A percentile compares a stretch with the other conserved stretches of the same genome.
phyloP scores from a whole-genome alignment of 1,284 basidiomycete genomes.

The Sporisorium scitamineum region DNA sequence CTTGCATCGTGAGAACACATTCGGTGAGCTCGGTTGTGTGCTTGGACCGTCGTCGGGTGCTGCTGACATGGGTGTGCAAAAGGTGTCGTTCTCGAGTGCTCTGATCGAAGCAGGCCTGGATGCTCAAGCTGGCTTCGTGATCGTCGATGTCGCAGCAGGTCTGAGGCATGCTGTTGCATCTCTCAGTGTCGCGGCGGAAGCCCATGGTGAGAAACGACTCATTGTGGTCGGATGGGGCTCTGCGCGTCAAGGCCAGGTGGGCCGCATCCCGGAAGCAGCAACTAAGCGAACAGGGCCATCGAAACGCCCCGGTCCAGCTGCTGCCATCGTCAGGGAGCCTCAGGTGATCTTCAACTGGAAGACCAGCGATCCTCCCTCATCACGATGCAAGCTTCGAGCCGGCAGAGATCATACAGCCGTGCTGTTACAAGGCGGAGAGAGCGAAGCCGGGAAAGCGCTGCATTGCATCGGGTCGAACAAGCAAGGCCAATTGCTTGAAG shows the following conservation, averaged over 20 bases:
- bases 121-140: background rate
- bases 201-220: background rate
- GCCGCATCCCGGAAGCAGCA: slow-evolving; percentile 4
- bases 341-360: slow-evolving; percentile 36
- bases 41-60: background rate
- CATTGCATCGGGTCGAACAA: slow-evolving; percentile 30
- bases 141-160: slow-evolving; percentile 31
- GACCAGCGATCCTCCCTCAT: background rate
- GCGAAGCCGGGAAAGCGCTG: background rate
- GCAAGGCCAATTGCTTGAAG: slow-evolving; percentile 21
- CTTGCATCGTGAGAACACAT: slow-evolving; percentile 29
- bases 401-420: slow-evolving; percentile 40
- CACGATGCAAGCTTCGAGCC: slow-evolving; percentile 19
- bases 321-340: slow-evolving; percentile 26
- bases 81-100: slow-evolving; percentile 20
- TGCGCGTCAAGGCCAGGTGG: slow-evolving; percentile 41
- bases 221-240: slow-evolving; percentile 48
- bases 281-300: background rate
- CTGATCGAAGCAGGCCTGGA: slow-evolving; percentile 18
- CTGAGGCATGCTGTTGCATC: slow-evolving; percentile 29
- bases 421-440: background rate
- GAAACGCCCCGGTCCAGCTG: slow-evolving; percentile 18
- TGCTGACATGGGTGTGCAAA: slow-evolving; percentile 12
- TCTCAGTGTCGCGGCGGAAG: slow-evolving; percentile 3
- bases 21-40: slow-evolving; percentile 40